A percentile compares a stretch with the other conserved stretches of the same genome.
Conservation (phyloP, 192 early-diverging fungal genomes). For the Diversispora epigaea region DNA sequence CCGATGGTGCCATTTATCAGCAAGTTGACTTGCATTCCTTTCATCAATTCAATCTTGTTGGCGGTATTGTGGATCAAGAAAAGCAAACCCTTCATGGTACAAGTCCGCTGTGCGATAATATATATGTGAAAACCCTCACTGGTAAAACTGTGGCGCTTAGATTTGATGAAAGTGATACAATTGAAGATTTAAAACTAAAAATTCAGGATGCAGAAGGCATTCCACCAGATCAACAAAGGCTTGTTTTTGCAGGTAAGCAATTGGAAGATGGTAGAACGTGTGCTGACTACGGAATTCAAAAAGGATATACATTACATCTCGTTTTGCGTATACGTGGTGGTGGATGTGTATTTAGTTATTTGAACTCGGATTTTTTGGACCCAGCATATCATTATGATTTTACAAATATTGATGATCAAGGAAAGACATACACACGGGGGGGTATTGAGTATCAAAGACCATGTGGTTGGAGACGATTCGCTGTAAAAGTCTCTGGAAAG, state of each 20-base stretch:
- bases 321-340: constrained; percentile 67
- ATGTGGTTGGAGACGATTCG: constrained; percentile 19
- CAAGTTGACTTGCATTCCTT: background rate
- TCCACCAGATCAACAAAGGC: constrained; percentile 67
- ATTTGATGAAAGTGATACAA: constrained; percentile 63
- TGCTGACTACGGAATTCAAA: constrained; percentile 68
- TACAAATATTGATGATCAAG: constrained; percentile 1
- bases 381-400: constrained; percentile 11
- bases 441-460: background rate
- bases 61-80: background rate
- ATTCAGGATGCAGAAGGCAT: constrained; percentile 78
- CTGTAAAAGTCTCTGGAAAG: constrained; percentile 7
- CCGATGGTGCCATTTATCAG: background rate
- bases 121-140: constrained; percentile 66
- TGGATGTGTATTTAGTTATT: background rate
- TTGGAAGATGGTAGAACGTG: constrained; percentile 62
- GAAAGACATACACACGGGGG: background rate
- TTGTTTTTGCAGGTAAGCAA: constrained; percentile 70
- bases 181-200: constrained; percentile 71
- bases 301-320: constrained; percentile 63
- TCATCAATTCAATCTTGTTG: constrained; percentile 9
- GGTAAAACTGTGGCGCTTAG: constrained; percentile 91
- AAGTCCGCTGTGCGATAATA: too few species aligned
- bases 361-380: background rate
- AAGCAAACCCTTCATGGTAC: too few species aligned